These are phyloP conservation scores for Coniochaeta prunicola DNA, from an alignment of 2,329 filamentous ascomycete species.

Conservation along the genomic window DNA sequence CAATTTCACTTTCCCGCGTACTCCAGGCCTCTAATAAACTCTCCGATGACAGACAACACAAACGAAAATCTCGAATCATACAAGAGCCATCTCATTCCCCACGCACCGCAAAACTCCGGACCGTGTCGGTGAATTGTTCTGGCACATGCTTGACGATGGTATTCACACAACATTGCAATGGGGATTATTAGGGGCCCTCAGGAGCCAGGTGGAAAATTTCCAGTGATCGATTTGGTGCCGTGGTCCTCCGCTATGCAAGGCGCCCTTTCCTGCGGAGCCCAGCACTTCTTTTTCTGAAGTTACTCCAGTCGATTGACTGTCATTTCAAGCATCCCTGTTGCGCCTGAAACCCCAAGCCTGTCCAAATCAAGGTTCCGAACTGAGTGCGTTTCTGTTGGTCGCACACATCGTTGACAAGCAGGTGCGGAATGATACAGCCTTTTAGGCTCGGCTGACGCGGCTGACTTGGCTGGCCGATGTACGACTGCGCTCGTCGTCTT, in stretches of 20 bases:
- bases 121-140: neutral
- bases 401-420: neutral
- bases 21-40: neutral
- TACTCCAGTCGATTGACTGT: neutral
- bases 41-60: neutral
- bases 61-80: neutral
- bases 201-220: neutral
- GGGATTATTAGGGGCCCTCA: neutral
- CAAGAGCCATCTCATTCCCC: neutral
- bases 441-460: conserved; percentile 24
- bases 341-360: neutral
- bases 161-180: neutral
- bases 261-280: neutral
- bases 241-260: neutral
- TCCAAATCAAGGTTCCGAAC: neutral
- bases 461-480: conserved; percentile 62
- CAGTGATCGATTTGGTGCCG: neutral
- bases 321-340: neutral
- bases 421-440: neutral
- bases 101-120: neutral
- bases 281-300: neutral
- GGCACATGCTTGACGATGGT: neutral
- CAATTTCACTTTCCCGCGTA: neutral
- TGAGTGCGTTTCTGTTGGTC: neutral
- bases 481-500: conserved; percentile 74